phyloP scores from a whole-genome alignment of 495 filamentous ascomycete genomes.

The Penicillium desertorum region DNA sequence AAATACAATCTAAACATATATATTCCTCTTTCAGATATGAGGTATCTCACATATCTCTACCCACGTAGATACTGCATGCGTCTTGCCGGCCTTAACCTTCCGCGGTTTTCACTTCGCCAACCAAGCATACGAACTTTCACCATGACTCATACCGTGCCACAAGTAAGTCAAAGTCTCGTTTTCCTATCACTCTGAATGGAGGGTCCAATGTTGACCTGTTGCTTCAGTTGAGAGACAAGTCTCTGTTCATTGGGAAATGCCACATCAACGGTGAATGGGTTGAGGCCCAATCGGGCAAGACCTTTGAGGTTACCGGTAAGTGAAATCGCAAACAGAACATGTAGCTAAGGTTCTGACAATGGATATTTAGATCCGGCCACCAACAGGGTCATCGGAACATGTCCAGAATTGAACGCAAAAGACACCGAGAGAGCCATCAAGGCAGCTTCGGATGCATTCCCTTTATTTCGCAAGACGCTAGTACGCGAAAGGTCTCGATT shows the following conservation, averaged over 20 bases:
- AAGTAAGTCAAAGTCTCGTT: background rate
- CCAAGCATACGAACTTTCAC: too few species aligned
- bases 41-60: background rate
- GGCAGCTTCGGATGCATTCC: background rate
- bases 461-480: background rate
- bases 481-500: background rate
- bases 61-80: background rate
- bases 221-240: background rate
- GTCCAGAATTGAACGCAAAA: constrained; percentile 4
- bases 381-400: constrained; percentile 3
- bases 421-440: constrained; percentile 8
- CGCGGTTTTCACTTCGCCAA: background rate
- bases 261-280: constrained; percentile 12
- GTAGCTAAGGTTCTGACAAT: too few species aligned
- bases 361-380: background rate
- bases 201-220: background rate
- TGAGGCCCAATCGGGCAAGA: constrained; percentile 6
- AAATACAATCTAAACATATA: too few species aligned
- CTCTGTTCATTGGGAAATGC: constrained; percentile 6
- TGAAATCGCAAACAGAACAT: background rate
- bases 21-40: background rate
- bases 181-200: background rate
- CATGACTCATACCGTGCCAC: background rate
- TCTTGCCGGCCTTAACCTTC: background rate
- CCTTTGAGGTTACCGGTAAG: background rate